Evolutionary conservation across 164 flowering plant species (phyloP).

Genomic region (Aristolochia californica): DNA sequence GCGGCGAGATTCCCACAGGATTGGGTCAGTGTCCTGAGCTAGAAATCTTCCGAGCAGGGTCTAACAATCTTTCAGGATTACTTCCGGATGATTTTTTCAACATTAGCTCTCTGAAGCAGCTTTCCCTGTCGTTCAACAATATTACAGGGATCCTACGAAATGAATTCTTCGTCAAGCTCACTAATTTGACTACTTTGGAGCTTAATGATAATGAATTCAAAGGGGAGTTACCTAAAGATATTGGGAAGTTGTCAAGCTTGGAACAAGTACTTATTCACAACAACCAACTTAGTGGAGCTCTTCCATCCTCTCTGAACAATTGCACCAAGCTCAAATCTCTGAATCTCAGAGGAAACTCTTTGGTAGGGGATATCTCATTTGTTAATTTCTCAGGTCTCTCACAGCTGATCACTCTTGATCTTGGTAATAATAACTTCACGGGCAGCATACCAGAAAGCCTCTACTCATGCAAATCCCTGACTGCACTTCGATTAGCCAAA

Average conservation of each 20-base stretch:
- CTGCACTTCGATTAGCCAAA: slow-evolving; percentile 52
- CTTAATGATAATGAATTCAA: slow-evolving; percentile 40
- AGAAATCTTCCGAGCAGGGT: slow-evolving; percentile 31
- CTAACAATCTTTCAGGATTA: slow-evolving; percentile 45
- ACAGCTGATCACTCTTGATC: slow-evolving; percentile 53
- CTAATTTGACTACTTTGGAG: slow-evolving; percentile 33
- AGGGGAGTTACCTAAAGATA: slow-evolving; percentile 52
- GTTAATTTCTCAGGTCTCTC: slow-evolving; percentile 49
- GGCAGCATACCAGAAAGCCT: slow-evolving; percentile 58
- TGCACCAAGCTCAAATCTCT: slow-evolving; percentile 50
- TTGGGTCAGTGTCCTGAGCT: slow-evolving; percentile 41
- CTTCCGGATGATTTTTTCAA: slow-evolving; percentile 45
- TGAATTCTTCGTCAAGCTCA: slow-evolving; percentile 46
- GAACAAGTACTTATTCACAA: slow-evolving; percentile 50
- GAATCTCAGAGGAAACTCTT: slow-evolving; percentile 67
- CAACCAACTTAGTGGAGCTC: slow-evolving; percentile 47
- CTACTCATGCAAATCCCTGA: slow-evolving; percentile 42
- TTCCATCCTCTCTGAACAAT: slow-evolving; percentile 42
- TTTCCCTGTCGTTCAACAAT: slow-evolving; percentile 44
- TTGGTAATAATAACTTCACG: slow-evolving; percentile 52
- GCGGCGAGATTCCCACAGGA: slow-evolving; percentile 33
- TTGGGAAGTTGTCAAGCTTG: slow-evolving; percentile 38
- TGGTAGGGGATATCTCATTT: slow-evolving; percentile 30
- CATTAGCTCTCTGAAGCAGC: slow-evolving; percentile 40
- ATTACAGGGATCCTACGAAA: slow-evolving; percentile 51